These are phyloP conservation scores for Diplodia seriata DNA, from an alignment of 2,329 filamentous ascomycete species.

Conservation along the genomic window DNA sequence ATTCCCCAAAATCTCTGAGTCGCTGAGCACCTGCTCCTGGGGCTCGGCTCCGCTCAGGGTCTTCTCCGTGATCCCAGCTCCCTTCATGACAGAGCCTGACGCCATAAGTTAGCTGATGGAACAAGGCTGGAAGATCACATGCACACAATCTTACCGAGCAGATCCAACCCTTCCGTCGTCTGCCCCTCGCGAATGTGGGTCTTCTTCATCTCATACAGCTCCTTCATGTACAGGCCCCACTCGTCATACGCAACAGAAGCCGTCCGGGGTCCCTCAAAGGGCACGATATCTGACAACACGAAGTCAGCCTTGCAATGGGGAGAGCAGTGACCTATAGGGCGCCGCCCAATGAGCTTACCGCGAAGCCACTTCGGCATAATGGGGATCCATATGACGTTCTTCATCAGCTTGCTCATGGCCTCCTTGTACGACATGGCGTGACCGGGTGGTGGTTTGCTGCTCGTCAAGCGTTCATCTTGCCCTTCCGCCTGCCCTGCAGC, in stretches of 20 bases:
- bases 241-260: conserved; percentile 50
- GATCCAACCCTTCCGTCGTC: conserved; percentile 58
- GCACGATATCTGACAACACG: conserved; percentile 17
- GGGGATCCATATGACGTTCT: conserved; percentile 68
- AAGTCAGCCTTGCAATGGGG: conserved; percentile 11
- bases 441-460: conserved; percentile 43
- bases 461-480: conserved; percentile 40
- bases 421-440: conserved; percentile 69
- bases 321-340: conserved; percentile 2
- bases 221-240: conserved; percentile 72
- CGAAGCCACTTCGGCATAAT: conserved; percentile 66
- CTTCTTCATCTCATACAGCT: conserved; percentile 70
- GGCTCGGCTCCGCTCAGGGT: conserved; percentile 34
- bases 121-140: conserved; percentile 26
- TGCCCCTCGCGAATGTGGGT: conserved; percentile 48
- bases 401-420: conserved; percentile 66
- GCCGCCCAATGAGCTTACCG: conserved; percentile 46
- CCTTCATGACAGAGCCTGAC: conserved; percentile 44
- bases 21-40: conserved; percentile 55
- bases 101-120: conserved; percentile 48
- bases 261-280: conserved; percentile 31
- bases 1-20: conserved; percentile 75
- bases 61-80: conserved; percentile 42
- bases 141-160: conserved; percentile 53
- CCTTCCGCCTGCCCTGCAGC: conserved; percentile 47